A percentile compares a stretch with the other conserved stretches of the same genome.
Conservation (phyloP, 2,329 filamentous ascomycete genomes). For the Trichoderma afroharzianum region DNA sequence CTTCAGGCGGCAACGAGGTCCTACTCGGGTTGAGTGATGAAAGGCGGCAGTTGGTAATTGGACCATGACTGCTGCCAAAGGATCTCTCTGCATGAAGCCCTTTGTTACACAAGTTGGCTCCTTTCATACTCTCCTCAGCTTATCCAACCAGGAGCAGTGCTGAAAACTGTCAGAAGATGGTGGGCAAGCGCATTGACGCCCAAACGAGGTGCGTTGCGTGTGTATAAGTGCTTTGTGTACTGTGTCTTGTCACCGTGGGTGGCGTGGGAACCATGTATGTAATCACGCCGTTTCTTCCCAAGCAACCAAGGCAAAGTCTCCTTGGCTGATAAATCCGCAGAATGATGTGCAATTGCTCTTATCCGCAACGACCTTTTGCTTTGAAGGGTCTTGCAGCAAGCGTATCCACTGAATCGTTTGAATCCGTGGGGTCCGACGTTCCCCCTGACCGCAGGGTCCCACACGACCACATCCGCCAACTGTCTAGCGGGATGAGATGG, state of each 20-base stretch:
- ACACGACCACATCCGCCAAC: not conserved
- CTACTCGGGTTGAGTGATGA: not conserved
- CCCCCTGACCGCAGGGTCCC: not conserved
- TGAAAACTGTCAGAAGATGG: not conserved
- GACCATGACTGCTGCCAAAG: not conserved
- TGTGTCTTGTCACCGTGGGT: not conserved
- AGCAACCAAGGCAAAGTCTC: not conserved
- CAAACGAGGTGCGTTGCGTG: not conserved
- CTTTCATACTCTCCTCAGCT: not conserved
- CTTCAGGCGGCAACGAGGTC: not conserved
- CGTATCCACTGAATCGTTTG: conserved; percentile 6
- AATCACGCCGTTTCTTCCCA: not conserved
- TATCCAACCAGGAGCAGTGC: not conserved
- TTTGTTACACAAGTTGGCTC: not conserved
- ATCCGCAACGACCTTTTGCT: not conserved
- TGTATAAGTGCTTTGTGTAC: not conserved
- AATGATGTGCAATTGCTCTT: not conserved
- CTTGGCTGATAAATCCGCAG: conserved; percentile 10
- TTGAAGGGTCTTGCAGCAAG: not conserved
- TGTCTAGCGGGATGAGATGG: conserved; percentile 9
- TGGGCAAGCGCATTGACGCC: not conserved
- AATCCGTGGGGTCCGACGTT: conserved; percentile 12
- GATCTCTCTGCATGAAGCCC: not conserved
- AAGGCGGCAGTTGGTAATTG: not conserved
- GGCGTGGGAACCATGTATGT: not conserved